Base-by-base conservation (phyloP, 2,329 filamentous ascomycete species). In the Microcyclospora pomicola region DNA sequence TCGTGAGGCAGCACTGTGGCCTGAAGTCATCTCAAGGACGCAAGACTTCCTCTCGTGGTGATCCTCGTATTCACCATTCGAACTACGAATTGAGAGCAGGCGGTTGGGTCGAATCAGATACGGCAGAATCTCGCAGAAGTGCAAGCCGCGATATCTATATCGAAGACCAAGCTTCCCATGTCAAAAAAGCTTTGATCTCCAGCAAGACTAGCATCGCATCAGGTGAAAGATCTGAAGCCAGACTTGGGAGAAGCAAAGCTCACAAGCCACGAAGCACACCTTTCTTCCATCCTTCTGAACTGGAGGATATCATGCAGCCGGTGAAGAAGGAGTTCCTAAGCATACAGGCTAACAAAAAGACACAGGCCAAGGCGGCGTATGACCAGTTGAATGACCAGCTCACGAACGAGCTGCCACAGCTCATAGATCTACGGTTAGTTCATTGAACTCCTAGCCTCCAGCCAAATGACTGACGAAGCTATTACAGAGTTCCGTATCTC, bases 371-470 rank as follows among this genome's bases (percentile, higher is more conserved):
- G 62, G 77, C 76, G 40, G 83, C 85, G 9, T 98, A 98, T 67
- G 91, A 98, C 60, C 84, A 93, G 63, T 71, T 98, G 51, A 98
- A 98, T 64, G 87, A 96, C 55, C 92, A 96, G 61, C 74, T 98
- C 37, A 92, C 83, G 53, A 80, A 76, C 38, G 91, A 98, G 66
- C 65, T 98, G 38, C 91, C 91, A 1, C 88, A 96, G 62, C 73
- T 98, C 37, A 96, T 98, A 60, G 91, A 98, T 57, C 72, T 98
- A 44, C 82, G 91, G 53, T 55, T 44, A 37, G 49, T 39, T 2
- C 16, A 36, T 31, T n/a, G 15, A 34, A 24, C 11, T n/a, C 4
- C 11, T 29, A 13, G 6, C 34, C 34, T 36, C 11, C 13, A 6
- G n/a, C 4, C n/a, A 5, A 13, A 24, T 5, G 19, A 24, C 19